Conservation (phyloP, 169 alveolate genomes). For the Condylostoma magnum region DNA sequence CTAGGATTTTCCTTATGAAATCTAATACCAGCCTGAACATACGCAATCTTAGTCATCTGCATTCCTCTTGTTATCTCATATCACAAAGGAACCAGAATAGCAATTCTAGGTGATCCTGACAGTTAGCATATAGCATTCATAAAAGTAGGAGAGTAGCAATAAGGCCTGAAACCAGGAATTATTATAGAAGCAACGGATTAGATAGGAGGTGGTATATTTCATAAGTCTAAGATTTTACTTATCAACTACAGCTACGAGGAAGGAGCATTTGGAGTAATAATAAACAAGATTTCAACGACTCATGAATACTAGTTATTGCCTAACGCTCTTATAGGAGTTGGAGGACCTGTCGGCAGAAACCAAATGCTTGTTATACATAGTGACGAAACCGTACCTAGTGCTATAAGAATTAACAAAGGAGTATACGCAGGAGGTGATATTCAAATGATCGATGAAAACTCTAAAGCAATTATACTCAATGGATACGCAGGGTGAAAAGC, state of each 20-base stretch:
- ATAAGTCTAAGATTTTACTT: background rate
- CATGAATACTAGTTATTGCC: background rate
- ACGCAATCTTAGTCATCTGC: too few species aligned
- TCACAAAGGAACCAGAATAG: constrained; percentile 22
- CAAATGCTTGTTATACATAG: background rate
- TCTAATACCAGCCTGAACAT: too few species aligned
- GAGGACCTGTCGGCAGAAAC: constrained; percentile 13
- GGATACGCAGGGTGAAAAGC: constrained; percentile 22
- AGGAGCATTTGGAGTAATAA: constrained; percentile 22
- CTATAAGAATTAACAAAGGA: background rate
- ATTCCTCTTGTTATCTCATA: background rate
- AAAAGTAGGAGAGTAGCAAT: background rate
- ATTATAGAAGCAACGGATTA: background rate
- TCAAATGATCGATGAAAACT: background rate
- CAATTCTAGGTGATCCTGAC: background rate
- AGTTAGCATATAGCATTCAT: background rate
- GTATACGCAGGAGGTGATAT: constrained; percentile 18
- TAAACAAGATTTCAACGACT: background rate
- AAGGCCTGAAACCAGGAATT: background rate
- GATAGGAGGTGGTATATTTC: constrained; percentile 1
- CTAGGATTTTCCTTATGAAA: too few species aligned
- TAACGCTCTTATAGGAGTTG: too few species aligned
- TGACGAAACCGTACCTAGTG: background rate
- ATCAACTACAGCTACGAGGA: background rate
- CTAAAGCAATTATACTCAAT: background rate